Conservation (phyloP, 106 monocot species). For the Allium cepa region DNA sequence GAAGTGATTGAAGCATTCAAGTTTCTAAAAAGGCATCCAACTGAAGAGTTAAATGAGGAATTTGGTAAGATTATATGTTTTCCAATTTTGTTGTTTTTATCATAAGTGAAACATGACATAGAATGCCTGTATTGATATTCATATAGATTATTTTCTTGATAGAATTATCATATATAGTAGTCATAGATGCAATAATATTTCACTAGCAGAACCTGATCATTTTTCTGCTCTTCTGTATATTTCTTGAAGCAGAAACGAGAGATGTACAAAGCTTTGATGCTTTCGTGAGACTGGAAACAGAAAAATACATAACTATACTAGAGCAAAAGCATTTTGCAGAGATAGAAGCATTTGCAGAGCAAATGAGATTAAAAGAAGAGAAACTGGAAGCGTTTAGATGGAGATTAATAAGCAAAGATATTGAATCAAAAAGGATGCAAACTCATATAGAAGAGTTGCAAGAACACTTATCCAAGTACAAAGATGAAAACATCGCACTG, state of each 20-base stretch:
- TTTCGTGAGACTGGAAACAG: slow-evolving; percentile 53
- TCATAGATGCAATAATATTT: too few species aligned
- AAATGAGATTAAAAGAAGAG: slow-evolving; percentile 79
- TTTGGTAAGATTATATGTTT: too few species aligned
- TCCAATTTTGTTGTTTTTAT: too few species aligned
- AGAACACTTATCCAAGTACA: slow-evolving; percentile 24
- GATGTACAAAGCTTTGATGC: slow-evolving; percentile 50
- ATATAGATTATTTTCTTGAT: too few species aligned
- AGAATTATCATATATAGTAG: too few species aligned
- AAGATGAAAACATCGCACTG: slow-evolving; percentile 48
- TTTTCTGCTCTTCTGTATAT: background rate
- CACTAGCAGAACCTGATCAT: too few species aligned
- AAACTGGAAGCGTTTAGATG: slow-evolving; percentile 57
- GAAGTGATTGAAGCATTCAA: slow-evolving; percentile 6
- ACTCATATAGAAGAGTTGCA: slow-evolving; percentile 55
- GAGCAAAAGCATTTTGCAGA: slow-evolving; percentile 53
- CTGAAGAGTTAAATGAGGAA: slow-evolving; percentile 22
- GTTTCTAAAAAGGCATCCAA: slow-evolving; percentile 21
- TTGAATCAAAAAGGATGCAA: slow-evolving; percentile 58
- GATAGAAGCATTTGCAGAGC: slow-evolving; percentile 80
- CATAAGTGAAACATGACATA: too few species aligned
- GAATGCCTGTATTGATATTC: too few species aligned
- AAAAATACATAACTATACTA: slow-evolving; percentile 35
- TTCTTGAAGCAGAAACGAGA: slow-evolving; percentile 10
- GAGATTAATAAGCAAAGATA: slow-evolving; percentile 51